Conservation (phyloP, 371 early-diverging fungal species). For the Mortierella sp. region DNA sequence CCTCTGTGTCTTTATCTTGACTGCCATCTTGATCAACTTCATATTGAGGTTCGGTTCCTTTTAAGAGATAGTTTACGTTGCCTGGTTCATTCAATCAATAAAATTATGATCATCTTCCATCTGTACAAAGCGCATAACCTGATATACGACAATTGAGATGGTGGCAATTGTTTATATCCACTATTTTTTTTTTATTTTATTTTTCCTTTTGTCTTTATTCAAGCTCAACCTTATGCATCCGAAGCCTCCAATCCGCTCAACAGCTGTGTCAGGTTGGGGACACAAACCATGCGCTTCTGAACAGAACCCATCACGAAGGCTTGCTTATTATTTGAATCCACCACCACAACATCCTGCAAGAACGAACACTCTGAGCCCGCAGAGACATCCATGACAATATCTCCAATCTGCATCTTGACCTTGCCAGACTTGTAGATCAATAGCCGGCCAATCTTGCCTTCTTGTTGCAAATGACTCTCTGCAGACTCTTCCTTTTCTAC, state of each 20-base stretch:
- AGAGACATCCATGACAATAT: conserved; percentile 72
- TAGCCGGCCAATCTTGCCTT: conserved; percentile 78
- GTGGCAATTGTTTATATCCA: too few relatives aligned
- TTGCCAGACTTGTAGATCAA: conserved; percentile 80
- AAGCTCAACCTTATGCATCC: conserved; percentile 32
- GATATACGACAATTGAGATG: background rate
- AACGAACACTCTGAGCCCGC: conserved; percentile 71
- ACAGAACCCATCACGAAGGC: conserved; percentile 75
- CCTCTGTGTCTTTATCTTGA: conserved; percentile 65
- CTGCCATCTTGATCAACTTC: conserved; percentile 88
- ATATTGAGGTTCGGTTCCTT: conserved; percentile 31
- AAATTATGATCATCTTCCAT: background rate
- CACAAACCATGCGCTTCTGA: conserved; percentile 73
- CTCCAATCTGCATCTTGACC: conserved; percentile 77
- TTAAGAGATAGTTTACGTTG: too few relatives aligned
- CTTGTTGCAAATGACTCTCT: conserved; percentile 44
- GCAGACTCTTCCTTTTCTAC: conserved; percentile 44
- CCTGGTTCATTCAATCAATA: too few relatives aligned
- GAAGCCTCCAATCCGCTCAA: conserved; percentile 51
- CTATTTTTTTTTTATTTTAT: background rate
- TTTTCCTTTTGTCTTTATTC: conserved; percentile 2
- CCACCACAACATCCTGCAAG: conserved; percentile 71
- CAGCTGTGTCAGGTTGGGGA: conserved; percentile 73
- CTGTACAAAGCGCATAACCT: background rate
- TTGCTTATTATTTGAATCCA: conserved; percentile 68